Evolutionary conservation across 148 eudicot genomes (phyloP).

Genomic region (Polygonum maritimum): DNA sequence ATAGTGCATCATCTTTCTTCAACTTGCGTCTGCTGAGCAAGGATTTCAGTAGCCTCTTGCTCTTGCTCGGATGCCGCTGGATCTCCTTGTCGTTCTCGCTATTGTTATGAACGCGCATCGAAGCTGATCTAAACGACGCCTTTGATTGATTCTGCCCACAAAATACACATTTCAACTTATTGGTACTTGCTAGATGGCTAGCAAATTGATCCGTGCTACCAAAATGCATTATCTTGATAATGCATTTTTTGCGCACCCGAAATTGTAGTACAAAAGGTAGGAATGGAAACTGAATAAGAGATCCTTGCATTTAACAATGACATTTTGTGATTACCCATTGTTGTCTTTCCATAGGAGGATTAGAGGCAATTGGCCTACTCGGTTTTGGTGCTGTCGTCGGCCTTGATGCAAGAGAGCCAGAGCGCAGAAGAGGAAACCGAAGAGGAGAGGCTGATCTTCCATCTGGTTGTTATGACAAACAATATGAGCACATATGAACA

Average conservation of each 20-base stretch:
- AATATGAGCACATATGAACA: not conserved
- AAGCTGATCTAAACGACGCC: slow-evolving; percentile 54
- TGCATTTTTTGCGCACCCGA: no score
- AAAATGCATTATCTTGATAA: not conserved
- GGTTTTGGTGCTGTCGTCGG: slow-evolving; percentile 41
- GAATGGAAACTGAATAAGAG: not conserved
- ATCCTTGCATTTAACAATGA: not conserved
- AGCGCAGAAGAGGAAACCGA: slow-evolving; percentile 63
- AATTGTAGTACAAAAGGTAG: not conserved
- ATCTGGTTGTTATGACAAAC: slow-evolving; percentile 21
- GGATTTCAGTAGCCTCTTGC: slow-evolving; percentile 84
- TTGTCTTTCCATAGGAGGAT: slow-evolving; percentile 30
- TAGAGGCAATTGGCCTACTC: slow-evolving; percentile 42
- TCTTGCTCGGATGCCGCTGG: slow-evolving; percentile 66
- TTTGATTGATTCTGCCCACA: slow-evolving; percentile 38
- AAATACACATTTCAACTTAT: not conserved
- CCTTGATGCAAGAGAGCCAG: slow-evolving; percentile 70
- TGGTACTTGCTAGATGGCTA: no score
- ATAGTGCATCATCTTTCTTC: slow-evolving; percentile 69
- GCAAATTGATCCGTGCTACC: not conserved
- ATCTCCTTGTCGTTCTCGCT: slow-evolving; percentile 38
- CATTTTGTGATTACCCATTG: slow-evolving; percentile 34
- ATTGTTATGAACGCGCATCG: slow-evolving; percentile 59
- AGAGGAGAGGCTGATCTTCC: slow-evolving; percentile 73
- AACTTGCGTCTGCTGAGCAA: slow-evolving; percentile 80